These are phyloP conservation scores for Tolypocladium cylindrosporum DNA, from an alignment of 2,329 filamentous ascomycete genomes.

Conservation along the genomic window DNA sequence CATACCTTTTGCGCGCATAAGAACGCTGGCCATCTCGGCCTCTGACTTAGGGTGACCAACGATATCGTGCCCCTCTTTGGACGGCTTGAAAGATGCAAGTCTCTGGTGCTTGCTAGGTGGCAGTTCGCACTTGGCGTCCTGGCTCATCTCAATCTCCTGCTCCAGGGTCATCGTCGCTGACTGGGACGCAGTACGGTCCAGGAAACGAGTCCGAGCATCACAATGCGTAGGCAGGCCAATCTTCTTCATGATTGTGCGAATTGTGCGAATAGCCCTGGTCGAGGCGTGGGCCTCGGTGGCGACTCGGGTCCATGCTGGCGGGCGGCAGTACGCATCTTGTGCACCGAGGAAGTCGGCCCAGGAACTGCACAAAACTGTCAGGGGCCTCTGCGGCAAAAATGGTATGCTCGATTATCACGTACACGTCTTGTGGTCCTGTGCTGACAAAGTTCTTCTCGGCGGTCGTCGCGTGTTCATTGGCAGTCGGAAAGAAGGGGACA, in stretches of 20 bases:
- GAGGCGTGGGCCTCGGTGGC: neutral
- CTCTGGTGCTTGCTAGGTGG: constrained; percentile 2
- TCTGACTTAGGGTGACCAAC: constrained; percentile 1
- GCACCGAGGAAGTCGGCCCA: neutral
- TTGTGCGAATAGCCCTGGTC: neutral
- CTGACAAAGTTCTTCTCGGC: neutral
- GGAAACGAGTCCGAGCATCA: neutral
- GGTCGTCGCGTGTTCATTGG: neutral
- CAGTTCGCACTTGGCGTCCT: constrained; percentile 2
- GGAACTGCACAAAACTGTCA: neutral
- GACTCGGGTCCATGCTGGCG: neutral
- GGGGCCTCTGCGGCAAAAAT: neutral
- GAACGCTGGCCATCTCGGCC: constrained; percentile 3
- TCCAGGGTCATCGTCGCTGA: neutral
- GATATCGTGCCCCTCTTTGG: neutral
- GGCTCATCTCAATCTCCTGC: neutral
- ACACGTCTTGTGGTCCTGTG: neutral
- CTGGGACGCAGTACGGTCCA: neutral
- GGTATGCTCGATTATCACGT: neutral
- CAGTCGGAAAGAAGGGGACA: neutral
- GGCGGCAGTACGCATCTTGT: neutral
- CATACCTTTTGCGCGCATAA: constrained; percentile 21
- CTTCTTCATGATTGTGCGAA: neutral
- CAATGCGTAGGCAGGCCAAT: neutral
- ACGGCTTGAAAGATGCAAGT: neutral